Percentiles rank a stretch among this genome's conserved stretches.
These are phyloP conservation scores for Dujonia santamariae DNA, from an alignment of 1,139 yeast species.

Conservation along the genomic window DNA sequence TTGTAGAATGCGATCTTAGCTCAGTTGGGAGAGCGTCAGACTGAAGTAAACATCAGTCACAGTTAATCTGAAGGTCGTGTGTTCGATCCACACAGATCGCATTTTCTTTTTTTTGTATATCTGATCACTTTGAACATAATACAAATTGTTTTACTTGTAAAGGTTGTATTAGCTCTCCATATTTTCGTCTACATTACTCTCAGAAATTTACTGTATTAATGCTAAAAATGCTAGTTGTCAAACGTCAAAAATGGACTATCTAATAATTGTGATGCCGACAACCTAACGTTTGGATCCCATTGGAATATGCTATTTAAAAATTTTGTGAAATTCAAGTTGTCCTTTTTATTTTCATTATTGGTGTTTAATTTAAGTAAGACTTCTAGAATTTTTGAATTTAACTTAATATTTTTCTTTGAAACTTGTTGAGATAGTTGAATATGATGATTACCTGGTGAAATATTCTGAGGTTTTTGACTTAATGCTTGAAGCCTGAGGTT, in stretches of 20 bases:
- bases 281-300: constrained; percentile 56
- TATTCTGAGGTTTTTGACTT: constrained; percentile 11
- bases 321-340: constrained; percentile 17
- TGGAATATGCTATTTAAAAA: constrained; percentile 41
- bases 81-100: constrained; percentile 56
- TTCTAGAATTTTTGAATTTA: constrained; percentile 36
- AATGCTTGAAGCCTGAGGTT: constrained; percentile 20
- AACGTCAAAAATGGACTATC: constrained; percentile 23
- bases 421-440: constrained; percentile 9
- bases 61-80: constrained; percentile 53
- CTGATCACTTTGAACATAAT: too few relatives aligned
- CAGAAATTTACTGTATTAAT: neutral
- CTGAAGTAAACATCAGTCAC: constrained; percentile 41
- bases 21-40: constrained; percentile 59
- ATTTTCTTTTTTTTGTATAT: constrained; percentile 17
- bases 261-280: constrained; percentile 42
- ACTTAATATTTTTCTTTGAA: constrained; percentile 23
- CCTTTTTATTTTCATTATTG: constrained; percentile 19
- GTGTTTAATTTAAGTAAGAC: constrained; percentile 38
- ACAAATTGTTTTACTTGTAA: constrained; percentile 1
- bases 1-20: constrained; percentile 48
- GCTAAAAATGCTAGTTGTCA: neutral
- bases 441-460: constrained; percentile 13
- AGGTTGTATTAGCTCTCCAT: neutral
- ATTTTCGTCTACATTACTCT: constrained; percentile 4